Conservation (phyloP, 2,329 filamentous ascomycete genomes). For the Cladobotryum protrusum region DNA sequence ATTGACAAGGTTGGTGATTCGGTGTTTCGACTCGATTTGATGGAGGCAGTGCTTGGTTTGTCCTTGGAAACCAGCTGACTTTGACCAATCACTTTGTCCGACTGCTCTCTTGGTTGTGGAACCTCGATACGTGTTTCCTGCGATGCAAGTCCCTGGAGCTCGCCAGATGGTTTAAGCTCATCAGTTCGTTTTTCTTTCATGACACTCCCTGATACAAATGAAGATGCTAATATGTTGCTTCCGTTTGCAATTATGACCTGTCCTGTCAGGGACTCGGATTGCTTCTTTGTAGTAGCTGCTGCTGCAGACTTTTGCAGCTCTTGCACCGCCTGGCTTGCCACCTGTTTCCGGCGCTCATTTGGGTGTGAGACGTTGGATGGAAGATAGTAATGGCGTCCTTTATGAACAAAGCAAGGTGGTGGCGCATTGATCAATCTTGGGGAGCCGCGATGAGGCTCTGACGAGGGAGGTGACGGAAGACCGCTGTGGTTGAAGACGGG, state of each 20-base stretch:
- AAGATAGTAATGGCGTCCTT: constrained; percentile 21
- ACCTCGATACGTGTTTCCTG: not conserved
- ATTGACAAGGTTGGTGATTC: not conserved
- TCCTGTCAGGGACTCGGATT: not conserved
- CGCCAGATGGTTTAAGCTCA: not conserved
- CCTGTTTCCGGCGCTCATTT: not conserved
- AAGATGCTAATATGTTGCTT: constrained; percentile 7
- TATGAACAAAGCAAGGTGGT: constrained; percentile 10
- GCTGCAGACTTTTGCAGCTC: constrained; percentile 24
- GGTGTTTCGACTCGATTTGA: not conserved
- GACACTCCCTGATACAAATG: not conserved
- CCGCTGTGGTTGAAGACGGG: constrained; percentile 21
- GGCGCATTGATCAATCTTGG: not conserved
- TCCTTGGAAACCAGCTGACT: too few relatives aligned
- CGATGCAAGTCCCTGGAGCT: not conserved
- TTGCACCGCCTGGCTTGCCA: constrained; percentile 9
- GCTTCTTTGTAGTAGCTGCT: constrained; percentile 14
- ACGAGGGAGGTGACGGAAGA: constrained; percentile 22
- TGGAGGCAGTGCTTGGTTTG: too few relatives aligned
- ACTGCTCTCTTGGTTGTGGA: not conserved
- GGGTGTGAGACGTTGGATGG: constrained; percentile 5
- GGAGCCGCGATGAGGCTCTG: constrained; percentile 10
- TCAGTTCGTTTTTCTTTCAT: too few relatives aligned
- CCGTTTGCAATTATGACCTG: constrained; percentile 16
- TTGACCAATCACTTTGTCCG: not conserved